Base-by-base conservation (phyloP, 1,284 basidiomycete genomes). In the Cystobasidiaceae sp. region DNA sequence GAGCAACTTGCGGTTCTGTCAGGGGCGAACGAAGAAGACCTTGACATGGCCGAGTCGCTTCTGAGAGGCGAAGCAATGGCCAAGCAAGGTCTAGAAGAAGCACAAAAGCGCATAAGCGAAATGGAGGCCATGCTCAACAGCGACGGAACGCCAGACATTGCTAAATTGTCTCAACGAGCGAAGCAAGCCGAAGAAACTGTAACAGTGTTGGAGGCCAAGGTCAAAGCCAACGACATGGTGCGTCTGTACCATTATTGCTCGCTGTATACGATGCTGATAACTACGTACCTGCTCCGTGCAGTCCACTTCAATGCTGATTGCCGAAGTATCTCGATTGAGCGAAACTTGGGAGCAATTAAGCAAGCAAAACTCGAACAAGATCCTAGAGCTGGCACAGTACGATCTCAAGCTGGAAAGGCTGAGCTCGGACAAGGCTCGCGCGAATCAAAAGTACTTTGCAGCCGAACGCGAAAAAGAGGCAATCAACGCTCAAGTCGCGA, bases 401-500 rank as follows among this genome's bases (percentile, higher is more conserved):
- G 94, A 98, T 28, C 39, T 33, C 13, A 15, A 45, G 3, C 52
- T 64, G 4, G 61, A 64, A 34, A 39, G 51, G 15, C 19, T 44
- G 43, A 45, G 23, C 2, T 45, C 19, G 3, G 51, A 88, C 84
- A 88, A 85, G 86, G 89, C 90, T 13, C 97, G 94, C 78, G 86
- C 89, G 21, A 93, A 97, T 73, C 96, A 93, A 80, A 96, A 93
- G 78, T 97, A 86, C 77, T 97, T 87, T 75, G 84, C 89, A 27
- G 86, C 88, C 4, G 91, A 94, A 87, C 85, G 90, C 33, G 85
- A 88, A 64, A 93, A 90, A 75, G 93, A 97, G 68, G 85, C 87
- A 2, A 78, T 87, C 4, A 88, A 91, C 37, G 81, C 80, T 1
- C 90, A 96, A 75, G 82, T 85, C 66, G 88, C 89, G 75, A 84